phyloP scores from a whole-genome alignment of 2,329 filamentous ascomycete species.

The Phoma sp. region DNA sequence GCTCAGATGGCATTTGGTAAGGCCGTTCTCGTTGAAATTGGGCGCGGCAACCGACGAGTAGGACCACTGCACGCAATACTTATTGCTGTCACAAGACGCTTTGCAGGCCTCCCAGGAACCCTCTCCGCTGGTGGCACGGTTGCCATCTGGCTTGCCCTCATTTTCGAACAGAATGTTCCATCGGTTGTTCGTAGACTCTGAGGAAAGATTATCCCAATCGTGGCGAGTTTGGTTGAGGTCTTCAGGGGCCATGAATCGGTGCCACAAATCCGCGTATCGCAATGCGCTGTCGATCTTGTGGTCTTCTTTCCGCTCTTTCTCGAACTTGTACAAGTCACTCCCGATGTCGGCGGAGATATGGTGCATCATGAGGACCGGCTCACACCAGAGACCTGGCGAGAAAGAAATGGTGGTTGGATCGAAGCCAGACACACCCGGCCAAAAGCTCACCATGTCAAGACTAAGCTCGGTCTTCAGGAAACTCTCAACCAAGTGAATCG shows the following conservation, averaged over 20 bases:
- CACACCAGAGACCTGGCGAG: conserved; percentile 54
- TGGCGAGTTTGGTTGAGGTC: conserved; percentile 30
- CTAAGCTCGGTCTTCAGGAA: conserved; percentile 54
- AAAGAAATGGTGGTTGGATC: conserved; percentile 46
- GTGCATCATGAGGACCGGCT: conserved; percentile 46
- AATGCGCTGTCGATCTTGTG: conserved; percentile 26
- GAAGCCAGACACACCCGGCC: conserved; percentile 49
- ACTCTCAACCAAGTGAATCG: conserved; percentile 59
- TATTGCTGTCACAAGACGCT: conserved; percentile 34
- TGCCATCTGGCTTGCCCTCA: conserved; percentile 20
- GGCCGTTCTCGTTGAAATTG: conserved; percentile 42
- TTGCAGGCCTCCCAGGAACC: conserved; percentile 38
- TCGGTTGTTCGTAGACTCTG: conserved; percentile 35
- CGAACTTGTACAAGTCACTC: conserved; percentile 54
- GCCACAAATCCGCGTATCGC: conserved; percentile 37
- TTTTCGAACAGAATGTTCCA: conserved; percentile 44
- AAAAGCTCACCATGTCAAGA: conserved; percentile 54
- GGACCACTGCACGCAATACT: conserved; percentile 43
- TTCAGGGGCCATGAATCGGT: conserved; percentile 37
- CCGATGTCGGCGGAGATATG: conserved; percentile 55
- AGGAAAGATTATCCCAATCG: conserved; percentile 45
- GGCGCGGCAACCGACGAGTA: conserved; percentile 35
- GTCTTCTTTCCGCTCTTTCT: conserved; percentile 42
- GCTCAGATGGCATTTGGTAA: conserved; percentile 44
- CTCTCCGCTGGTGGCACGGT: conserved; percentile 29